Evolutionary conservation across 192 early-diverging fungal species (phyloP), one percentile per base, ranked within the genome.

Genomic region (Coemansia sp.): DNA sequence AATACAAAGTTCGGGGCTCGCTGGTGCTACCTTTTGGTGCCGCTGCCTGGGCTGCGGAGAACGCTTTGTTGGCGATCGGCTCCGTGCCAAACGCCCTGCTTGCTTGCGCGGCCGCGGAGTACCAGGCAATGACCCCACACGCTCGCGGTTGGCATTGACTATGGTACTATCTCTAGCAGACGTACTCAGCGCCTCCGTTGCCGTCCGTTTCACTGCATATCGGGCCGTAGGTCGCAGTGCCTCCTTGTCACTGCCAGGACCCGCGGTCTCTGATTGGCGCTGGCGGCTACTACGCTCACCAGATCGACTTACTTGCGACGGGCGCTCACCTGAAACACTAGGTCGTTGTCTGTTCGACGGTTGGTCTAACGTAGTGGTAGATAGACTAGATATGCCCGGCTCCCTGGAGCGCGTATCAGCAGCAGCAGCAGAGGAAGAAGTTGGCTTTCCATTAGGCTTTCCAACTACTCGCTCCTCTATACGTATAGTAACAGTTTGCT

Each of bases 61-160:
- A 31, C 57, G 57, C 57, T 68, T 63, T 40, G 20, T 57, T 47
- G 20, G 50, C 64, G 27, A 44, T 50, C 63, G 44, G n/a, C 70
- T 66, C 58, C 22, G 34, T 20, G 20, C 49, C 6, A 22, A 15
- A 9, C 34, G 53, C 34, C 3, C 13, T 31, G 52, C 44, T 6
- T 44, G 53, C 52, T 65, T 62, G 34, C 46, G 70, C 27, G 75
- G 80, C 11, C 72, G 69, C 15, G 80, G 80, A 20, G 80, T 66
- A 1, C 69, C 57, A 4, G 80, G 75, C 16, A 83, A 66, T 44
- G 76, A 78, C 29, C 80, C 80, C n/a, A 83, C 76, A 29, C 69
- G 80, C 60, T 83, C 75, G 38, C 80, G 75, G 69, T 78, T 78
- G 33, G 65, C 43, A 33, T 78, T 83, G 62, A 83, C 75, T 40